These are phyloP conservation scores for Poa annua DNA, from an alignment of 176 grass and related monocot genomes.

Conservation along the genomic window DNA sequence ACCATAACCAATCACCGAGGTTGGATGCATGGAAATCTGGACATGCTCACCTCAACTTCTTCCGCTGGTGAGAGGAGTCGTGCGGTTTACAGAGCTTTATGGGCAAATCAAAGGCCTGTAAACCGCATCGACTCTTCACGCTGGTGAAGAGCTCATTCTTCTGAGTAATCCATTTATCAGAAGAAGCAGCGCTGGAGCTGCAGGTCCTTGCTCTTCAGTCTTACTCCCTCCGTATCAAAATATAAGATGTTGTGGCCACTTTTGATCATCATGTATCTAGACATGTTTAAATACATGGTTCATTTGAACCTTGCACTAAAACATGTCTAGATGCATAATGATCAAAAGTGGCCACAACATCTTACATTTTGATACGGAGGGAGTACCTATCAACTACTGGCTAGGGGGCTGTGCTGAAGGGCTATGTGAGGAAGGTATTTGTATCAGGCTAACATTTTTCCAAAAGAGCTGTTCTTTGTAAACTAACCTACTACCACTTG, in stretches of 20 bases:
- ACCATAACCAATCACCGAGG: not conserved
- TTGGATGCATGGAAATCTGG: constrained; percentile 1
- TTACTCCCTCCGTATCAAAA: too few relatives aligned
- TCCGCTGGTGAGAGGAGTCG: not conserved
- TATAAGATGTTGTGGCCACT: too few relatives aligned
- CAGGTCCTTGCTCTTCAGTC: not conserved
- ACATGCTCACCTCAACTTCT: not conserved
- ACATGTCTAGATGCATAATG: too few relatives aligned
- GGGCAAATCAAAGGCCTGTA: constrained; percentile 10
- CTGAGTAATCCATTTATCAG: not conserved
- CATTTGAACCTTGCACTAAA: too few relatives aligned
- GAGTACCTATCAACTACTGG: not conserved
- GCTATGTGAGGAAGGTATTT: constrained; percentile 38
- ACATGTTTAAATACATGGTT: too few relatives aligned
- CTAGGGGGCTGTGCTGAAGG: not conserved
- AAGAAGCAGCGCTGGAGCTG: constrained; percentile 20
- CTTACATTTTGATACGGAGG: too few relatives aligned
- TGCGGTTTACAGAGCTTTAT: not conserved
- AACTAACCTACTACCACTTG: too few relatives aligned
- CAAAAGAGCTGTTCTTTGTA: too few relatives aligned
- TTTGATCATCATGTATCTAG: too few relatives aligned
- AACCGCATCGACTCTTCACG: not conserved
- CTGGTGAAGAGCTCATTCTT: constrained; percentile 24
- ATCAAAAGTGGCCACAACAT: too few relatives aligned
- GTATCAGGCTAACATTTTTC: not conserved